Percentiles rank a stretch among this genome's conserved stretches.
Evolutionary conservation across 345 rosid species (phyloP).

Genomic region (Anastatica hierochuntica): DNA sequence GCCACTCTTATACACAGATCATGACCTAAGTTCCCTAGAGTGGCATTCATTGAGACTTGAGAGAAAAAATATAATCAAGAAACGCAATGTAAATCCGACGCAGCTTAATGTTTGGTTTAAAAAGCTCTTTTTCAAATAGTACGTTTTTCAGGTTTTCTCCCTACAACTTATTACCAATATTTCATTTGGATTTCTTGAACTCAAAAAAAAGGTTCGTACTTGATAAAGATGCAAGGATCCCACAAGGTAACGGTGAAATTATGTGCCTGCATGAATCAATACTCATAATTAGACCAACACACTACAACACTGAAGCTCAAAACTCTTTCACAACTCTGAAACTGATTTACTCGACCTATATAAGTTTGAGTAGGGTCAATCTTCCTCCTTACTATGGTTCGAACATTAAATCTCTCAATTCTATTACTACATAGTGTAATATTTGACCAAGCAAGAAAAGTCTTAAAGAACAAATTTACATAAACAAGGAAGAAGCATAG

Average conservation of each 20-base stretch:
- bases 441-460: not conserved
- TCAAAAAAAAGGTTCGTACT: conserved; percentile 35
- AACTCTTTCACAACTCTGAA: conserved; percentile 10
- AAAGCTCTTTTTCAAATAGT: not conserved
- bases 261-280: conserved; percentile 99
- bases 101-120: not conserved
- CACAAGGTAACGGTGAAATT: conserved; percentile 45
- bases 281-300: conserved; percentile 27
- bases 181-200: conserved; percentile 8
- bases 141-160: not conserved
- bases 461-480: not conserved
- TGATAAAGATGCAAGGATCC: conserved; percentile 54
- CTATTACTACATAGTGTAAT: not conserved
- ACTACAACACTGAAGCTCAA: conserved; percentile 17
- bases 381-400: not conserved
- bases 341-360: not conserved
- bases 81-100: not conserved
- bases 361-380: not conserved
- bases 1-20: conserved; percentile 8
- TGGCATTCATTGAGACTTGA: no score
- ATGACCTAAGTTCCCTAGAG: conserved; percentile 12
- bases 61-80: not conserved
- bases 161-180: not conserved
- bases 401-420: not conserved
- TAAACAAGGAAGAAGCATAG: not conserved